Percentiles rank a stretch among this genome's conserved stretches.
phyloP scores from a whole-genome alignment of 371 early-diverging fungal genomes.

The Rhizopus microsporus region DNA sequence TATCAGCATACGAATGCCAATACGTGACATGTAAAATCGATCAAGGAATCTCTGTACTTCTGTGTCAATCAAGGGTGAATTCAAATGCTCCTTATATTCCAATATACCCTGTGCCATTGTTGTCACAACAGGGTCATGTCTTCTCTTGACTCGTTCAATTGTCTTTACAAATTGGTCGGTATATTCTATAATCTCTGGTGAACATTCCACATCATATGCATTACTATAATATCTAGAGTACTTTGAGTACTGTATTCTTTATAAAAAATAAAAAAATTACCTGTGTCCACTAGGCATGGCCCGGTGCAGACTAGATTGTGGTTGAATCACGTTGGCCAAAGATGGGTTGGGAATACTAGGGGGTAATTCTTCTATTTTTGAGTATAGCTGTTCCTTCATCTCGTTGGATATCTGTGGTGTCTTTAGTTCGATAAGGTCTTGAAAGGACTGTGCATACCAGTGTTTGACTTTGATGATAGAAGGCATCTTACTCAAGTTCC shows the following conservation, averaged over 20 bases:
- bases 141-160: constrained; percentile 87
- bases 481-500: constrained; percentile 86
- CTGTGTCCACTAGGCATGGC: constrained; percentile 38
- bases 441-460: constrained; percentile 92
- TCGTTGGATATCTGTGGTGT: constrained; percentile 54
- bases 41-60: constrained; percentile 92
- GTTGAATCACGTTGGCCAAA: constrained; percentile 23
- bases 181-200: constrained; percentile 76
- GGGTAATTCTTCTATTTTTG: constrained; percentile 29
- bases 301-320: constrained; percentile 18
- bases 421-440: constrained; percentile 78
- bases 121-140: constrained; percentile 94
- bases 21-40: constrained; percentile 97
- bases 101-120: constrained; percentile 91
- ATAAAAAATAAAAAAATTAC: constrained; percentile 18
- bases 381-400: constrained; percentile 31
- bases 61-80: constrained; percentile 65
- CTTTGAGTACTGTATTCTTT: not conserved
- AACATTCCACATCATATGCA: constrained; percentile 60
- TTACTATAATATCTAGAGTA: constrained; percentile 59
- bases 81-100: constrained; percentile 83
- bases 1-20: constrained; percentile 96
- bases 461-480: constrained; percentile 87
- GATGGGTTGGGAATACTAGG: constrained; percentile 69
- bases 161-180: constrained; percentile 81